Conservation (phyloP, 148 eudicot species). For the Cornus suecica region DNA sequence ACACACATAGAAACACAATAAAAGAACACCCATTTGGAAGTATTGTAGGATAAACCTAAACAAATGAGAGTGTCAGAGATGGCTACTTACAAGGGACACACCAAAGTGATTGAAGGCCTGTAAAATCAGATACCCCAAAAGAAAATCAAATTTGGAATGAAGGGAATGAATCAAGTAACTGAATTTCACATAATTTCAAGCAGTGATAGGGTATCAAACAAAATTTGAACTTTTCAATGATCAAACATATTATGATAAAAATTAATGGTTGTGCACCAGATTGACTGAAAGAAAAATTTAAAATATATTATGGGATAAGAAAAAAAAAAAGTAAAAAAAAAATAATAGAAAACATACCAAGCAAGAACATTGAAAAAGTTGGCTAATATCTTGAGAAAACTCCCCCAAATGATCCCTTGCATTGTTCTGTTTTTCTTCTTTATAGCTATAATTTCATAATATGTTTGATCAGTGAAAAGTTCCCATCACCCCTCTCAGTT, state of each 20-base stretch:
- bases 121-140: background rate
- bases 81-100: slow-evolving; percentile 17
- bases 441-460: too few species aligned
- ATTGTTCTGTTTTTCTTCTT: background rate
- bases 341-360: background rate
- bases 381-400: background rate
- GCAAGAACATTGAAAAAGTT: slow-evolving; percentile 7
- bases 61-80: background rate
- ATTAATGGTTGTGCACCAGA: background rate
- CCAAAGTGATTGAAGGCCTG: slow-evolving; percentile 12
- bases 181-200: background rate
- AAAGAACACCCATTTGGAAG: background rate
- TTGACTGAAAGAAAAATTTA: background rate
- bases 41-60: background rate
- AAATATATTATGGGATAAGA: background rate
- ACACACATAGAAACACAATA: background rate
- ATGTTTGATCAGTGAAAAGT: too few species aligned
- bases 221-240: background rate
- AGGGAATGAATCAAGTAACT: background rate
- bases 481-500: too few species aligned
- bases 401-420: background rate
- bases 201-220: background rate
- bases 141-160: background rate
- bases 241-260: background rate
- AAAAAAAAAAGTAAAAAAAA: background rate